Conservation (phyloP, 306 rosid species). For the Lathyrus oleraceus region DNA sequence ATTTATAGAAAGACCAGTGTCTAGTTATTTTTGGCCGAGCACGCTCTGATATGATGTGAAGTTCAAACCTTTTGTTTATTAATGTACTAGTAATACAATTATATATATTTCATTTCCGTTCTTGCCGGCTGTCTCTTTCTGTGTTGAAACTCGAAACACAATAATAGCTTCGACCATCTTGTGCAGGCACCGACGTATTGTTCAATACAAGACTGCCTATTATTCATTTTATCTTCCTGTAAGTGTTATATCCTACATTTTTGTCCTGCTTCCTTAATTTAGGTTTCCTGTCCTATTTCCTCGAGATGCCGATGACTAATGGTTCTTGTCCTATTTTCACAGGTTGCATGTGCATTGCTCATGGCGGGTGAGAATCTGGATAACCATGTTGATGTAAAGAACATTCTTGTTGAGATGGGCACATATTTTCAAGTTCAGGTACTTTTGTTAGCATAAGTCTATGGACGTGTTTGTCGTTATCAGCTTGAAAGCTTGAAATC, state of each 20-base stretch:
- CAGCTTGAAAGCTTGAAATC: neutral
- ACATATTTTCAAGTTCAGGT: slow-evolving; percentile 70
- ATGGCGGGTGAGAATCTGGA: slow-evolving; percentile 58
- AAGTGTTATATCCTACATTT: slow-evolving; percentile 40
- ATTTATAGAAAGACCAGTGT: slow-evolving; percentile 17
- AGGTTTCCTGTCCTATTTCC: slow-evolving; percentile 27
- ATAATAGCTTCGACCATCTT: slow-evolving; percentile 10
- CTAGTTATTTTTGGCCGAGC: neutral
- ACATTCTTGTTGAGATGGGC: slow-evolving; percentile 64
- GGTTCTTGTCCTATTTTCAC: slow-evolving; percentile 22
- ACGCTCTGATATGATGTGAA: slow-evolving; percentile 16
- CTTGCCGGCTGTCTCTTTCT: slow-evolving; percentile 14
- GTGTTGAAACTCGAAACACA: slow-evolving; percentile 4
- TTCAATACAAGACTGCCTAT: slow-evolving; percentile 91
- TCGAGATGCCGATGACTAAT: neutral
- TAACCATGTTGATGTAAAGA: slow-evolving; percentile 52
- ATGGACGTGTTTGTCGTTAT: neutral
- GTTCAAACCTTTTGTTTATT: slow-evolving; percentile 1
- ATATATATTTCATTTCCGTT: slow-evolving; percentile 8
- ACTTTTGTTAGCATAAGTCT: neutral
- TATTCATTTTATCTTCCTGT: slow-evolving; percentile 96
- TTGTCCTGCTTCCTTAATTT: slow-evolving; percentile 10
- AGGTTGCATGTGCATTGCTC: slow-evolving; percentile 64
- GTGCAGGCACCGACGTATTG: slow-evolving; percentile 89
- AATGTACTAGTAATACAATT: slow-evolving; percentile 5